Evolutionary conservation across 2,329 filamentous ascomycete species (phyloP).

Genomic region (Peltaster fructicola): DNA sequence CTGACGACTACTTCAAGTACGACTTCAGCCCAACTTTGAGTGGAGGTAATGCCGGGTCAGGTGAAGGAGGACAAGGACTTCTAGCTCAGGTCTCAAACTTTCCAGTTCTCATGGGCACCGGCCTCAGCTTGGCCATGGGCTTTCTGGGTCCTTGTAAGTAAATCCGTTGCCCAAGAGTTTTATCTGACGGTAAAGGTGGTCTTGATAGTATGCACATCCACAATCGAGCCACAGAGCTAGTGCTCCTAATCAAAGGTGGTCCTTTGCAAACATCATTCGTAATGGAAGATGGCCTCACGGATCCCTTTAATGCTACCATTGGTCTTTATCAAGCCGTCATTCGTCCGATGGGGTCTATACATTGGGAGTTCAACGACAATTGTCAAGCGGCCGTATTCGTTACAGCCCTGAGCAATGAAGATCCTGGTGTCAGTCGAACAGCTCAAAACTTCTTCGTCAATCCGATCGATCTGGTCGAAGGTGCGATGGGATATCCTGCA

Average conservation of each 20-base stretch:
- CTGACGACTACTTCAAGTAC: constrained; percentile 34
- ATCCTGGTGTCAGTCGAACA: constrained; percentile 25
- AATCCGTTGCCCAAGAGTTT: no score
- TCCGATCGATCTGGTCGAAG: no score
- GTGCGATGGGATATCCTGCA: no score
- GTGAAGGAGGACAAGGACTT: constrained; percentile 6
- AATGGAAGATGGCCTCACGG: constrained; percentile 25
- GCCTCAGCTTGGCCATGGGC: constrained; percentile 21
- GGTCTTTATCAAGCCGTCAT: constrained; percentile 28
- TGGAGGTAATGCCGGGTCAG: no score
- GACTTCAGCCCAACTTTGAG: no score
- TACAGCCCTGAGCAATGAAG: constrained; percentile 26
- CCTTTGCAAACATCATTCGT: constrained; percentile 28
- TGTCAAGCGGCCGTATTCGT: constrained; percentile 28
- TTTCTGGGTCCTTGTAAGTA: constrained; percentile 25
- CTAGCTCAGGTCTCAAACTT: constrained; percentile 21
- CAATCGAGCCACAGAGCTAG: constrained; percentile 31
- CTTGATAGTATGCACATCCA: no score
- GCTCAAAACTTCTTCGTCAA: constrained; percentile 29
- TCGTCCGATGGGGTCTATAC: constrained; percentile 29
- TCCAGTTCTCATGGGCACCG: constrained; percentile 23
- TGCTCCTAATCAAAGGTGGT: constrained; percentile 25
- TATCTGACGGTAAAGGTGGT: no score
- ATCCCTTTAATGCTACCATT: constrained; percentile 24
- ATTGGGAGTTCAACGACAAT: constrained; percentile 31